Conservation (phyloP, 164 flowering plant species). For the Umbellularia californica region DNA sequence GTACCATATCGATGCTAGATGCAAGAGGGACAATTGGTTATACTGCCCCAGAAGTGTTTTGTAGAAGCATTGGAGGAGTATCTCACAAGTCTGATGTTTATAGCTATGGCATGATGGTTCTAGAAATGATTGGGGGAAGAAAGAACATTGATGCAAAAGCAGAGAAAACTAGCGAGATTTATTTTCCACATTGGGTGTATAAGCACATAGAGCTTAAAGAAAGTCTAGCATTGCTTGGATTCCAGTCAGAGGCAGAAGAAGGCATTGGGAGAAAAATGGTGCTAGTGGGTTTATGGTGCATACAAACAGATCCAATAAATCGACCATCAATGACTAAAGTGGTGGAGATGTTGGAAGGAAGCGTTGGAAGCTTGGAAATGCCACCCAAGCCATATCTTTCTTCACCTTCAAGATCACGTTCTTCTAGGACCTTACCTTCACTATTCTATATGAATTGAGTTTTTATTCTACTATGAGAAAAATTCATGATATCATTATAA, state of each 20-base stretch:
- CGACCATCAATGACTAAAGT: constrained; percentile 3
- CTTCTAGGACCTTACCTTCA: too few relatives aligned
- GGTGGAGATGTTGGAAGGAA: constrained; percentile 8
- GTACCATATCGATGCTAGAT: background rate
- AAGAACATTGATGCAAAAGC: background rate
- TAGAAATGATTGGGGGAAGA: constrained; percentile 8
- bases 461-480: too few relatives aligned
- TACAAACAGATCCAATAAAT: background rate
- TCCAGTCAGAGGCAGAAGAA: background rate
- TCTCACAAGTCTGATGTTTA: constrained; percentile 10
- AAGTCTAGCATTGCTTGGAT: background rate
- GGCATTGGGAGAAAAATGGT: constrained; percentile 3
- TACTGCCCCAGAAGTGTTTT: constrained; percentile 12
- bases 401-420: background rate
- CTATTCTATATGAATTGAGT: too few relatives aligned
- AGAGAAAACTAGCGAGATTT: constrained; percentile 4
- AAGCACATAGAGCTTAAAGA: background rate
- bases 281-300: constrained; percentile 5
- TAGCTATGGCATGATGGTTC: constrained; percentile 8
- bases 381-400: constrained; percentile 4
- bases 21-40: constrained; percentile 8
- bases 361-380: background rate
- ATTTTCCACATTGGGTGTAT: constrained; percentile 9
- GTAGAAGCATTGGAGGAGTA: background rate
- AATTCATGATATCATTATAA: too few relatives aligned